These are phyloP conservation scores for Mycoemilia scoparia DNA, from an alignment of 192 early-diverging fungal species.

Conservation along the genomic window DNA sequence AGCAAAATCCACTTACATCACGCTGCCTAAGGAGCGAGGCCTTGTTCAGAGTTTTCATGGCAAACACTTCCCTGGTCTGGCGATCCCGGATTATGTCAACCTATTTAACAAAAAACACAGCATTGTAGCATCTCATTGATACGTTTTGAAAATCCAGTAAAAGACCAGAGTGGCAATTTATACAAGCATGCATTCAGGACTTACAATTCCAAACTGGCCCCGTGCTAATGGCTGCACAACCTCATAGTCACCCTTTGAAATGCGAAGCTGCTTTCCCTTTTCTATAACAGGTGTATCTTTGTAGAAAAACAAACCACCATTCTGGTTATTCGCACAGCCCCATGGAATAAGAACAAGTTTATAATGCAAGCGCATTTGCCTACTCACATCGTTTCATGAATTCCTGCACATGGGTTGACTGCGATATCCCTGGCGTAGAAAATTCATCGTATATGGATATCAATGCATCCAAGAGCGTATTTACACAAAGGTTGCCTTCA, in stretches of 20 bases:
- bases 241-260: slow-evolving; percentile 24
- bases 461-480: slow-evolving; percentile 21
- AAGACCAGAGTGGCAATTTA: too few species aligned
- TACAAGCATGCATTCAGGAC: background rate
- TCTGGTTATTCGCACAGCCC: background rate
- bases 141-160: too few species aligned
- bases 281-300: slow-evolving; percentile 13
- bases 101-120: too few species aligned
- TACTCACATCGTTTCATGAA: slow-evolving; percentile 23
- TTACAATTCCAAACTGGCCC: slow-evolving; percentile 27
- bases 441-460: slow-evolving; percentile 22
- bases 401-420: slow-evolving; percentile 20
- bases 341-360: background rate
- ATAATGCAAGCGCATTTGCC: background rate
- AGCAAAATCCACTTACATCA: slow-evolving; percentile 31
- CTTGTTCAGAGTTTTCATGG: slow-evolving; percentile 66
- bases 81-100: slow-evolving; percentile 67
- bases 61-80: slow-evolving; percentile 48
- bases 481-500: too few species aligned
- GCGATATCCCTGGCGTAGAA: slow-evolving; percentile 12
- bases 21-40: slow-evolving; percentile 45
- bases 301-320: background rate
- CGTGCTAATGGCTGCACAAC: slow-evolving; percentile 22
- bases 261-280: slow-evolving; percentile 11
- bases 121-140: too few species aligned